Percentiles rank a stretch among this genome's conserved stretches.
Conservation (phyloP, 2,329 filamentous ascomycete species). For the Thermoascus crustaceus region DNA sequence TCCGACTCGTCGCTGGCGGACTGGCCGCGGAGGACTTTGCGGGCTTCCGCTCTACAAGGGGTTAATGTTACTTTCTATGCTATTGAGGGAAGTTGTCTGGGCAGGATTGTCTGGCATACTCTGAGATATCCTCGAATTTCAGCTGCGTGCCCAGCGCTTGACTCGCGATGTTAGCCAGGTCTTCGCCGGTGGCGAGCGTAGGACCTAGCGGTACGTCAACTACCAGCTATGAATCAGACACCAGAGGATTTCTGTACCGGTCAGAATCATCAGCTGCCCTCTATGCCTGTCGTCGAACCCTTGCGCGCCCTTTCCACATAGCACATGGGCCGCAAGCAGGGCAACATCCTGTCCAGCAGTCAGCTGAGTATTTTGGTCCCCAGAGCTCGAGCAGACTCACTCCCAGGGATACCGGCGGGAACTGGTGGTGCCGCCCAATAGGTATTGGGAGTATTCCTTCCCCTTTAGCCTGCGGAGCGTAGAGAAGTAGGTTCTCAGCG, state of each 20-base stretch:
- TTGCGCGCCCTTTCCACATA: constrained; percentile 41
- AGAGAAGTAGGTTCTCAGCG: constrained; percentile 45
- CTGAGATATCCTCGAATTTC: constrained; percentile 41
- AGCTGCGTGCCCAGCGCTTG: constrained; percentile 37
- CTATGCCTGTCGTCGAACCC: constrained; percentile 45
- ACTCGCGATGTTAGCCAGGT: constrained; percentile 41
- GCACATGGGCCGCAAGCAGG: constrained; percentile 41
- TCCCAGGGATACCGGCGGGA: constrained; percentile 43
- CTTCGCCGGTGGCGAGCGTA: constrained; percentile 39
- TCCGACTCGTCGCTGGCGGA: constrained; percentile 32
- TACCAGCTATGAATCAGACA: neutral
- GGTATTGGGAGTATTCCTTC: constrained; percentile 41
- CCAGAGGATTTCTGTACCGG: constrained; percentile 23
- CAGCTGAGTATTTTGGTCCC: neutral
- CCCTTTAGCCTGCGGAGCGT: constrained; percentile 39
- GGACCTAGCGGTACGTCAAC: constrained; percentile 27
- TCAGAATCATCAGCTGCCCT: constrained; percentile 47
- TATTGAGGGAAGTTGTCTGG: neutral
- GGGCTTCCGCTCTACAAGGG: constrained; percentile 21
- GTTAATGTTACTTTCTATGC: neutral
- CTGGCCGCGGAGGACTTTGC: constrained; percentile 31
- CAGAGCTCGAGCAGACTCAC: constrained; percentile 19
- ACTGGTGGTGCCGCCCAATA: constrained; percentile 42
- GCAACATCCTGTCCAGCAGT: constrained; percentile 36
- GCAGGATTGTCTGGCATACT: constrained; percentile 21